Evolutionary conservation across 805 yeast genomes (phyloP).

Genomic region (Scheffersomyces ergatensis): DNA sequence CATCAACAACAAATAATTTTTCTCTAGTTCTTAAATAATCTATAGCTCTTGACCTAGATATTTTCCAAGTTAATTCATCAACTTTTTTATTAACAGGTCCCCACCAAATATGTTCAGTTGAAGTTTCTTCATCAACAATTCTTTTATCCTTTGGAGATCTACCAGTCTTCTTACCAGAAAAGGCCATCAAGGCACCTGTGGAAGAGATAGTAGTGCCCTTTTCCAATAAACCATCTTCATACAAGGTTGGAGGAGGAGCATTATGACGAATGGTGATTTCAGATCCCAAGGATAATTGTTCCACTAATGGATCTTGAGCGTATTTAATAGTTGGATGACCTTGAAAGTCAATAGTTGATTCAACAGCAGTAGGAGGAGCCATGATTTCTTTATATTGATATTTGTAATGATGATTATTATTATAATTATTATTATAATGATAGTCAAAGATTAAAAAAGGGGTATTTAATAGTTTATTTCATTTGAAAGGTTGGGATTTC

Average conservation of each 20-base stretch:
- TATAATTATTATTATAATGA: not conserved
- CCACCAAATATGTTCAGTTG: slow-evolving; percentile 92
- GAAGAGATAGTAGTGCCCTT: slow-evolving; percentile 88
- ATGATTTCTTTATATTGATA: slow-evolving; percentile 11
- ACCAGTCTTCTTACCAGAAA: slow-evolving; percentile 94
- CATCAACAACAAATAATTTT: slow-evolving; percentile 91
- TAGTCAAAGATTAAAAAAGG: not conserved
- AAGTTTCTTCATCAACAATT: slow-evolving; percentile 90
- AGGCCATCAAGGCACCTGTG: slow-evolving; percentile 93
- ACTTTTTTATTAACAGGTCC: slow-evolving; percentile 98
- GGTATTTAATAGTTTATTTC: no score
- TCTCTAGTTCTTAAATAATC: slow-evolving; percentile 96
- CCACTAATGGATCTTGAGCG: slow-evolving; percentile 39
- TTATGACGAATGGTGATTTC: slow-evolving; percentile 80
- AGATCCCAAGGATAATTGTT: slow-evolving; percentile 46
- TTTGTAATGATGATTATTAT: not conserved
- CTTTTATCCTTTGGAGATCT: slow-evolving; percentile 98
- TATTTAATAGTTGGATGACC: slow-evolving; percentile 39
- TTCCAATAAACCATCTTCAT: slow-evolving; percentile 92
- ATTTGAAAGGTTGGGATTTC: not conserved
- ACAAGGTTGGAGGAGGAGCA: slow-evolving; percentile 87
- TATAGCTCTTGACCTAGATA: slow-evolving; percentile 93
- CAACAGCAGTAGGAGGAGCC: slow-evolving; percentile 46
- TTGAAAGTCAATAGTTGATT: slow-evolving; percentile 41
- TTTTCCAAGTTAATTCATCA: slow-evolving; percentile 90